phyloP scores from a whole-genome alignment of 2,329 filamentous ascomycete species.

The Sordariomycetes sp. region DNA sequence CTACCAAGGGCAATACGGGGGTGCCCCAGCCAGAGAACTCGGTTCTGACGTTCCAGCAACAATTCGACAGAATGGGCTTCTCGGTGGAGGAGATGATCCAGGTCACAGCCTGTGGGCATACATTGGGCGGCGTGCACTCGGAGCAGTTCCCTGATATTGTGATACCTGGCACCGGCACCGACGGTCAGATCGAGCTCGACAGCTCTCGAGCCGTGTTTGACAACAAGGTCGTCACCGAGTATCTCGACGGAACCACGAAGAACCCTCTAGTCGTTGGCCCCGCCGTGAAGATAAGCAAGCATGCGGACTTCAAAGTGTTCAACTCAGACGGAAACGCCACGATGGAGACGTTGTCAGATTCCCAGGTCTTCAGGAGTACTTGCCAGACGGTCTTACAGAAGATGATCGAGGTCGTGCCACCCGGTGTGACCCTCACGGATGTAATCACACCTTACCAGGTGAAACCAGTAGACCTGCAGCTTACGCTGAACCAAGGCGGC shows the following conservation, averaged over 20 bases:
- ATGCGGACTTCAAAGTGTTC: slow-evolving; percentile 49
- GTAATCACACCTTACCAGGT: slow-evolving; percentile 46
- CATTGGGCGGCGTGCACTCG: slow-evolving; percentile 49
- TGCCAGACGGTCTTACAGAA: slow-evolving; percentile 45
- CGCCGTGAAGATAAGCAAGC: slow-evolving; percentile 30
- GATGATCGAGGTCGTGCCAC: slow-evolving; percentile 53
- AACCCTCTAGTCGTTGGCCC: slow-evolving; percentile 47
- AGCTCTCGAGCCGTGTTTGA: slow-evolving; percentile 40
- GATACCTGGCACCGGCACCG: slow-evolving; percentile 27
- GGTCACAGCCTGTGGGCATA: slow-evolving; percentile 51
- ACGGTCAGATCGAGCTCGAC: slow-evolving; percentile 37
- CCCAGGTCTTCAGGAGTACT: slow-evolving; percentile 31
- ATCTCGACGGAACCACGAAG: slow-evolving; percentile 40
- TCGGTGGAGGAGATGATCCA: slow-evolving; percentile 48
- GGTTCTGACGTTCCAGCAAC: slow-evolving; percentile 37
- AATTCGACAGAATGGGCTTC: slow-evolving; percentile 52
- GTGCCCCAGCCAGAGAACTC: slow-evolving; percentile 51
- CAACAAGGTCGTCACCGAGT: slow-evolving; percentile 48
- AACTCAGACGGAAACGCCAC: slow-evolving; percentile 46
- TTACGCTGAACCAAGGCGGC: slow-evolving; percentile 40
- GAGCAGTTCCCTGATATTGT: slow-evolving; percentile 44
- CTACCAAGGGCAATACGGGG: slow-evolving; percentile 31
- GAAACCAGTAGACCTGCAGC: slow-evolving; percentile 49
- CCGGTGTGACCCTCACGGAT: slow-evolving; percentile 37
- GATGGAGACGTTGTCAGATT: slow-evolving; percentile 34